Evolutionary conservation across 169 alveolate species (phyloP).

Genomic region (Babesia bovis): DNA sequence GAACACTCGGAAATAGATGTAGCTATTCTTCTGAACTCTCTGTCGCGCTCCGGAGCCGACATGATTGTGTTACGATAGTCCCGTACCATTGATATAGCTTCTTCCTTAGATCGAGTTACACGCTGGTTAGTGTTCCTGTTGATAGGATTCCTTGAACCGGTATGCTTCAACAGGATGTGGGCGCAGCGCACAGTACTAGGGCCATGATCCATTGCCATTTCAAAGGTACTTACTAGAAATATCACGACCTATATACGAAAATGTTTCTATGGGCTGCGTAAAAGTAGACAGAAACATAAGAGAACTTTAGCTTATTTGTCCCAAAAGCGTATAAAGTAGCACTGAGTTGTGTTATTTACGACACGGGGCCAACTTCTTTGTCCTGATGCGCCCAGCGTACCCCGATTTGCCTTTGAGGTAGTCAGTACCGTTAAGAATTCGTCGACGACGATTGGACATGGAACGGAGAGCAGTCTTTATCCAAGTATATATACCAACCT

Average conservation of each 20-base stretch:
- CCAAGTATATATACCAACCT: slow-evolving; percentile 6
- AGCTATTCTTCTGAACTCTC: slow-evolving; percentile 72
- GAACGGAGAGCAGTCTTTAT: slow-evolving; percentile 14
- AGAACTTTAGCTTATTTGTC: no score
- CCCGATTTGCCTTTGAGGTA: slow-evolving; percentile 77
- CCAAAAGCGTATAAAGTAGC: no score
- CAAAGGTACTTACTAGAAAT: no score
- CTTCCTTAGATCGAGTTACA: slow-evolving; percentile 84
- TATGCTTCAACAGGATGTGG: slow-evolving; percentile 86
- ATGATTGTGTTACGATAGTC: slow-evolving; percentile 62
- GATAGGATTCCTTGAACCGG: slow-evolving; percentile 86
- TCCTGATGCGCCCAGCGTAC: slow-evolving; percentile 77
- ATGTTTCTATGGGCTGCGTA: no score
- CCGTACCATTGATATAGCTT: slow-evolving; percentile 78
- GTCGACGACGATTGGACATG: slow-evolving; percentile 75
- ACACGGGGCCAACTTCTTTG: slow-evolving; percentile 77
- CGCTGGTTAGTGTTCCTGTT: slow-evolving; percentile 79
- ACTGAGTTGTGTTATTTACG: slow-evolving; percentile 38
- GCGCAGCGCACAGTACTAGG: slow-evolving; percentile 75
- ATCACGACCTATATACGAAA: no score
- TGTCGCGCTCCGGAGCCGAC: slow-evolving; percentile 45
- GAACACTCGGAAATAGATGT: slow-evolving; percentile 81
- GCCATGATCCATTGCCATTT: background rate
- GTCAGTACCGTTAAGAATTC: slow-evolving; percentile 78
- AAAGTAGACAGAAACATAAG: no score